These are phyloP conservation scores for Canna indica DNA, from an alignment of 176 grass and related monocot species.

Conservation along the genomic window DNA sequence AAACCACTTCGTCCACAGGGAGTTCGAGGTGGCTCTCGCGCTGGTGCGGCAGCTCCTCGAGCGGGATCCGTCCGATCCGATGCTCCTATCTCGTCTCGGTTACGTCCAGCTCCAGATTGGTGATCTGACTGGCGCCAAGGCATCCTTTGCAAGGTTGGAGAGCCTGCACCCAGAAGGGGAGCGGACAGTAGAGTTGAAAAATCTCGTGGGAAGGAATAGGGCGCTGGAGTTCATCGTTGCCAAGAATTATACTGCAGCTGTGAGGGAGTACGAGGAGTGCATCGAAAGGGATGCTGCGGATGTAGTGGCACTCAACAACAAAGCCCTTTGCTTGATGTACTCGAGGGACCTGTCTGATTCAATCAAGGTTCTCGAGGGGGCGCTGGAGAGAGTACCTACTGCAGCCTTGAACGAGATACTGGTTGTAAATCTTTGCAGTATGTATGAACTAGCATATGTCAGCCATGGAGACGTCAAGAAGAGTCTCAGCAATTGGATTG, in stretches of 20 bases:
- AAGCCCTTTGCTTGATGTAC: slow-evolving; percentile 94
- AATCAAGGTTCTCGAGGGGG: slow-evolving; percentile 80
- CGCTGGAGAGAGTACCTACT: slow-evolving; percentile 67
- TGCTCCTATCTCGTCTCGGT: slow-evolving; percentile 58
- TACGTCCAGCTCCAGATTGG: slow-evolving; percentile 93
- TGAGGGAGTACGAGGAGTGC: slow-evolving; percentile 87
- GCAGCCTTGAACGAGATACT: slow-evolving; percentile 68
- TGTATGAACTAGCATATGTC: slow-evolving; percentile 21
- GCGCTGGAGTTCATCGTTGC: slow-evolving; percentile 61
- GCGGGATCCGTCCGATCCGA: slow-evolving; percentile 39
- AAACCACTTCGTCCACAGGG: slow-evolving; percentile 74
- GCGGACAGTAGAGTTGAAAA: slow-evolving; percentile 22
- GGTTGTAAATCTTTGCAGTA: slow-evolving; percentile 41
- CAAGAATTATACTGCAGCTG: slow-evolving; percentile 71
- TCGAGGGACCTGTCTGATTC: slow-evolving; percentile 75
- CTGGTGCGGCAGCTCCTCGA: slow-evolving; percentile 43
- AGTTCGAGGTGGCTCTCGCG: slow-evolving; percentile 77
- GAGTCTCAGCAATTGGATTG: slow-evolving; percentile 43
- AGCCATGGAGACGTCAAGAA: slow-evolving; percentile 14
- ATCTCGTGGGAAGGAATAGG: slow-evolving; percentile 58
- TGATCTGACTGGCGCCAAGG: slow-evolving; percentile 47
- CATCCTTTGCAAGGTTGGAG: slow-evolving; percentile 57
- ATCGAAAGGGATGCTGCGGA: slow-evolving; percentile 60
- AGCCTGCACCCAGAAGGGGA: slow-evolving; percentile 1
- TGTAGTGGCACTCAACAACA: slow-evolving; percentile 79